Conservation (phyloP, 805 yeast species). For the Candida wancherniae region DNA sequence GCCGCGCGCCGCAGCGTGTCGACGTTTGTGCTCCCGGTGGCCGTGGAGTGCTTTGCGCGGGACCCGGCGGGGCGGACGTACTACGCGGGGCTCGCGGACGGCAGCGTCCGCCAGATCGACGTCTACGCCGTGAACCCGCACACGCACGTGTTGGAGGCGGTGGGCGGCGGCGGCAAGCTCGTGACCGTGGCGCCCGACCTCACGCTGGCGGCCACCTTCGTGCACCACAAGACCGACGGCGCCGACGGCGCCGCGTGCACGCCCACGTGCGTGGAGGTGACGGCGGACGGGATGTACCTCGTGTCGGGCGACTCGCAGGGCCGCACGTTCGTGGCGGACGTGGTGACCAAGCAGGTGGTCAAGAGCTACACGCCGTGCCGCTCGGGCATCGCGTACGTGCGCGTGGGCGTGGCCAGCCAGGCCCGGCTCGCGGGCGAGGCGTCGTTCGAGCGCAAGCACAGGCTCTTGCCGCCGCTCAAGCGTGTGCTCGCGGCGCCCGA, state of each 20-base stretch:
- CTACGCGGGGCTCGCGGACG: slow-evolving; percentile 66
- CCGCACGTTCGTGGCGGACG: slow-evolving; percentile 60
- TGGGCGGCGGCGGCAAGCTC: slow-evolving; percentile 55
- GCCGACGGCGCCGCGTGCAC: slow-evolving; percentile 1
- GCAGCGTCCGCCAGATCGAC: slow-evolving; percentile 53
- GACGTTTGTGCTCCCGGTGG: slow-evolving; percentile 64
- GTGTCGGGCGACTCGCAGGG: slow-evolving; percentile 77
- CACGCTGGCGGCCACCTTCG: slow-evolving; percentile 46
- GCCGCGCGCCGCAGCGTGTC: slow-evolving; percentile 44
- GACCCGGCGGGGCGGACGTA: slow-evolving; percentile 79
- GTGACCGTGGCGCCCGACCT: slow-evolving; percentile 49
- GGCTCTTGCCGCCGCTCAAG: slow-evolving; percentile 60
- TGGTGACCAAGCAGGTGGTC: slow-evolving; percentile 61
- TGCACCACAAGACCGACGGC: slow-evolving; percentile 35
- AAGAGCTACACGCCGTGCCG: slow-evolving; percentile 47
- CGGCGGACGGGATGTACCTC: slow-evolving; percentile 70
- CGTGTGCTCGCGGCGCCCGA: slow-evolving; percentile 47
- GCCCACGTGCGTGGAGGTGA: slow-evolving; percentile 53
- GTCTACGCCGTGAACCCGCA: slow-evolving; percentile 37
- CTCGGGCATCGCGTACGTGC: slow-evolving; percentile 30
- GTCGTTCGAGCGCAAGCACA: slow-evolving; percentile 30
- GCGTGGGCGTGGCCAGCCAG: slow-evolving; percentile 19
- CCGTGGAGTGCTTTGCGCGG: slow-evolving; percentile 52
- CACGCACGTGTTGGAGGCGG: slow-evolving; percentile 46
- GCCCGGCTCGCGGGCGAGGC: slow-evolving; percentile 12